Percentiles rank a stretch among this genome's conserved stretches.
Conservation (phyloP, 192 early-diverging fungal species). For the Umbelopsis ramanniana region DNA sequence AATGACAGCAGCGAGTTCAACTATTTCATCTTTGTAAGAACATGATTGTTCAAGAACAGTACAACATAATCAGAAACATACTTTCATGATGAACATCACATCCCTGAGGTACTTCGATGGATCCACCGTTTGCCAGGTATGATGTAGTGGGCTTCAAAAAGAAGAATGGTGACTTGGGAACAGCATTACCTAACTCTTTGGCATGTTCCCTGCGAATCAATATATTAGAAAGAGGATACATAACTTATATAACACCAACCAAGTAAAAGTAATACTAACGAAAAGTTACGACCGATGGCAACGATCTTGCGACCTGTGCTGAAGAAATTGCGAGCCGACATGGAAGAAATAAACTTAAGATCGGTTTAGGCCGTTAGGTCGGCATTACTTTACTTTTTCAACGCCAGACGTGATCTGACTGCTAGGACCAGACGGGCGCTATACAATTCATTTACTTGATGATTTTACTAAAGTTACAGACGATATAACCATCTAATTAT, state of each 20-base stretch:
- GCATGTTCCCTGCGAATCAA: constrained; percentile 76
- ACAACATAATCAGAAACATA: constrained; percentile 21
- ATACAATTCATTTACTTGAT: too few relatives aligned
- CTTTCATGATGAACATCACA: constrained; percentile 86
- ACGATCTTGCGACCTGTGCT: constrained; percentile 85
- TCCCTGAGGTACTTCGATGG: constrained; percentile 81
- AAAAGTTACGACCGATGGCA: constrained; percentile 91
- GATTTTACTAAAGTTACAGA: too few relatives aligned
- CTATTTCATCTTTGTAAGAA: constrained; percentile 32
- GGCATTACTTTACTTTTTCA: background rate
- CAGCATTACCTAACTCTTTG: constrained; percentile 90
- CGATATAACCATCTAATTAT: too few relatives aligned
- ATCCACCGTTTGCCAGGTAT: constrained; percentile 66
- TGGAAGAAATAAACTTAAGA: constrained; percentile 12
- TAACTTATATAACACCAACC: background rate
- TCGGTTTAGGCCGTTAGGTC: background rate
- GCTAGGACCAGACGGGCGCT: too few relatives aligned
- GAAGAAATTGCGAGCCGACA: constrained; percentile 56
- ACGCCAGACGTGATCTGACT: background rate
- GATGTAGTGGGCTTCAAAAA: constrained; percentile 94
- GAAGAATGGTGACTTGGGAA: constrained; percentile 87
- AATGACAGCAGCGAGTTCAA: constrained; percentile 94
- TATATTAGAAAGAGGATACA: too few relatives aligned
- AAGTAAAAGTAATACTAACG: constrained; percentile 43
- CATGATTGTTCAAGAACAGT: background rate